Evolutionary conservation across 176 grass and related monocot species (phyloP), one percentile per base, ranked within the genome.

Genomic region (Calamus simplicifolius): DNA sequence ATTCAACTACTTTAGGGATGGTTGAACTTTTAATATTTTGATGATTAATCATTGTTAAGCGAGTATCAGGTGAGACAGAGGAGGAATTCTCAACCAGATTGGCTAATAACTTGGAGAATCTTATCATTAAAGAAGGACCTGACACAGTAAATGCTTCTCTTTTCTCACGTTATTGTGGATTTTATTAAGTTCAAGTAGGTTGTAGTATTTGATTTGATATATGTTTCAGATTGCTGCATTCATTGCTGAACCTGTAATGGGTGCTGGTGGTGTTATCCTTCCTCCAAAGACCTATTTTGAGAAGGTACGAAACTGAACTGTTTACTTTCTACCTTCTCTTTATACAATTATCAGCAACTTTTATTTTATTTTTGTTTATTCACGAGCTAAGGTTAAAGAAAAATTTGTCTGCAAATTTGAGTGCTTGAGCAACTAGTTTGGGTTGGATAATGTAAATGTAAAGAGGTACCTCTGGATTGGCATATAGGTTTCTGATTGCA

Each of bases 91-190:
- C 87, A 21, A 85, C 84, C 25, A 76, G 93, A 76, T 81, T 97
- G 49, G 93, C 87, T 25, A 85, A 78, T 27, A 97, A 97, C 53
- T 88, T 97, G 69, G 93, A 97, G 79, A 80, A 91, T 66, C 87
- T 97, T 73, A 97, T 97, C 56, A 16, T 91, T 58, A 97, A 97
- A 76, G 93, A 97, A 91, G 93, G 93, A 70, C 93, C 93, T 61
- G 87, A 97, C 53, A 97, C 93, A 60, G 92, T 97, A 72, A 52
- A 28, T 65, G 3, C 7, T 66, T 27, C 18, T 61, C 35, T 13
- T 62, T n/a, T 25, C 18, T 12, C 16, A 5, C 8, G 1, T 43
- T 43, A 43, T 13, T 43, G 6, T 43, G 35, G 35, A 43, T 43
- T 43, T 10, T 12, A 13, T 43, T 23, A 23, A 43, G 8, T 6